Conservation (phyloP, 2,329 filamentous ascomycete genomes). For the Nigrograna mackinnonii region DNA sequence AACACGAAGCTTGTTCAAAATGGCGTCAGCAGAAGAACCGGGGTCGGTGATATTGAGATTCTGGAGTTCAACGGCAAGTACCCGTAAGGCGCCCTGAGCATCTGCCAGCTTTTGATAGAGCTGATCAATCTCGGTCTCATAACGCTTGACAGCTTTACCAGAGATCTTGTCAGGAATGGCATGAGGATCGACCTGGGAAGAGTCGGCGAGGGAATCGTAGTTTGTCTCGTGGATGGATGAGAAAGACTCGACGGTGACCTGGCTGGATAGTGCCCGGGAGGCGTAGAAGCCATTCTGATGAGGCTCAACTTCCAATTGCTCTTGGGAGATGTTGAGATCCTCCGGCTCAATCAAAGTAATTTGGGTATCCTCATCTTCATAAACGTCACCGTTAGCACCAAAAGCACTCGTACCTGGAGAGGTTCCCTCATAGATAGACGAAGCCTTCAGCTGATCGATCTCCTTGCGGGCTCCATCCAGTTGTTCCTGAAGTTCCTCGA, state of each 20-base stretch:
- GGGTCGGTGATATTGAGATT: constrained; percentile 45
- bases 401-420: constrained; percentile 18
- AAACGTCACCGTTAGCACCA: constrained; percentile 11
- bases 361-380: constrained; percentile 33
- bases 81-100: constrained; percentile 43
- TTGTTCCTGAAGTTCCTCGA: constrained; percentile 35
- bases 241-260: constrained; percentile 14
- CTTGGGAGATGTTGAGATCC: constrained; percentile 33
- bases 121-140: constrained; percentile 44
- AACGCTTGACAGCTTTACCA: constrained; percentile 40
- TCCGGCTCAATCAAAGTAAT: constrained; percentile 36
- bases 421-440: constrained; percentile 32
- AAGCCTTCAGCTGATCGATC: constrained; percentile 37
- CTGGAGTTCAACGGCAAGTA: constrained; percentile 48
- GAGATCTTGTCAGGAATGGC: constrained; percentile 28
- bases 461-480: constrained; percentile 32
- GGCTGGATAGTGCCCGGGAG: constrained; percentile 28
- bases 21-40: constrained; percentile 32
- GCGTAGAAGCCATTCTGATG: constrained; percentile 30
- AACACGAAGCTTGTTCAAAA: constrained; percentile 45
- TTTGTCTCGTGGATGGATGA: neutral
- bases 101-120: constrained; percentile 43
- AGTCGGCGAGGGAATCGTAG: constrained; percentile 26
- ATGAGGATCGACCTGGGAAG: constrained; percentile 15
- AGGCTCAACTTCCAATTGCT: constrained; percentile 27